Evolutionary conservation across 495 filamentous ascomycete genomes (phyloP).

Genomic region (Talaromyces trachyspermus): DNA sequence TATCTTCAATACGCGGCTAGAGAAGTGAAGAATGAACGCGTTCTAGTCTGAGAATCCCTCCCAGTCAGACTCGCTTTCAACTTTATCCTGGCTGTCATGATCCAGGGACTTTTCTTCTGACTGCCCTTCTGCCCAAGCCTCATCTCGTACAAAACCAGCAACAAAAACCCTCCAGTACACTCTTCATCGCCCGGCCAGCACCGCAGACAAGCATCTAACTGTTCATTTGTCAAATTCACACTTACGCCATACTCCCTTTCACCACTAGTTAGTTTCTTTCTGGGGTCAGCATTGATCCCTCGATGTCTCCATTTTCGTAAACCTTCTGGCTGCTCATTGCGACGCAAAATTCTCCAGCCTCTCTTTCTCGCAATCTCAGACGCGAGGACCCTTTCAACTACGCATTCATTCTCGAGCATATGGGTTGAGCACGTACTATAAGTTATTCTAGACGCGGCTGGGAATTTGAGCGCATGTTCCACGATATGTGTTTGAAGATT

Average conservation of each 20-base stretch:
- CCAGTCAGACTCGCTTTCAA: conserved; percentile 33
- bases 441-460: conserved; percentile 65
- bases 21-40: neutral
- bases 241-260: conserved; percentile 1
- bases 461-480: conserved; percentile 76
- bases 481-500: conserved; percentile 71
- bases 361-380: conserved; percentile 55
- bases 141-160: conserved; percentile 54
- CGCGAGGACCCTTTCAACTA: conserved; percentile 60
- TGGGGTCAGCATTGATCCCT: too few relatives aligned
- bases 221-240: conserved; percentile 36
- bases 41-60: conserved; percentile 39
- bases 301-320: conserved; percentile 65
- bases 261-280: conserved; percentile 24
- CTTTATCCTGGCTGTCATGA: conserved; percentile 14
- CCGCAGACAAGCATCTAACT: conserved; percentile 71
- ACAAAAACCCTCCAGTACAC: conserved; percentile 70
- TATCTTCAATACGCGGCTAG: neutral
- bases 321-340: conserved; percentile 64
- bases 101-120: conserved; percentile 1
- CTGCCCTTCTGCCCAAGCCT: conserved; percentile 3
- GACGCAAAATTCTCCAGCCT: conserved; percentile 68
- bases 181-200: conserved; percentile 73
- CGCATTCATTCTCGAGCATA: conserved; percentile 77
- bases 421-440: conserved; percentile 93